These are phyloP conservation scores for Lachancea sp. DNA, from an alignment of 805 yeast genomes.

Conservation along the genomic window DNA sequence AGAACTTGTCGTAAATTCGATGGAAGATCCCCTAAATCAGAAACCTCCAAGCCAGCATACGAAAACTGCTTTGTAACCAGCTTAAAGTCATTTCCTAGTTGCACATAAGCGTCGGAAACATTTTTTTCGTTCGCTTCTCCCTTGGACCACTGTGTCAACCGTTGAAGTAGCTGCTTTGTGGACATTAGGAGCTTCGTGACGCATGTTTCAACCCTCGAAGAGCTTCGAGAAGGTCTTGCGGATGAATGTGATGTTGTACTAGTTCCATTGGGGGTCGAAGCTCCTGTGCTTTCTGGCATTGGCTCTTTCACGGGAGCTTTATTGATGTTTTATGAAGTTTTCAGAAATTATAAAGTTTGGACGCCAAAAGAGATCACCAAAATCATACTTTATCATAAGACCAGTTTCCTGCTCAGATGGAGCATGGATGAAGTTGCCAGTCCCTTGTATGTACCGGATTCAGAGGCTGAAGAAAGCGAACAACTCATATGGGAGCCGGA, in stretches of 20 bases:
- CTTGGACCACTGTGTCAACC: slow-evolving; percentile 85
- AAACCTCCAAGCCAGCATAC: slow-evolving; percentile 69
- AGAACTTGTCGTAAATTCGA: slow-evolving; percentile 67
- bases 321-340: background rate
- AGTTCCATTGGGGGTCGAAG: background rate
- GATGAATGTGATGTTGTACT: slow-evolving; percentile 7
- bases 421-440: slow-evolving; percentile 12
- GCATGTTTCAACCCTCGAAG: slow-evolving; percentile 61
- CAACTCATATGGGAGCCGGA: slow-evolving; percentile 8
- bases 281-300: slow-evolving; percentile 4
- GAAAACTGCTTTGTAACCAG: slow-evolving; percentile 75
- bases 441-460: slow-evolving; percentile 24
- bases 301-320: background rate
- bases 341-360: slow-evolving; percentile 5
- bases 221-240: slow-evolving; percentile 12
- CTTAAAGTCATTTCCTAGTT: slow-evolving; percentile 88
- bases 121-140: slow-evolving; percentile 70
- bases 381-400: background rate
- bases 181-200: slow-evolving; percentile 76
- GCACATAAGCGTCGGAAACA: slow-evolving; percentile 87
- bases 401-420: background rate
- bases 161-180: slow-evolving; percentile 81
- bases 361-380: background rate
- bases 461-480: slow-evolving; percentile 22
- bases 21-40: slow-evolving; percentile 89